phyloP scores from a whole-genome alignment of 2,329 filamentous ascomycete species.

The Dothistroma pini region DNA sequence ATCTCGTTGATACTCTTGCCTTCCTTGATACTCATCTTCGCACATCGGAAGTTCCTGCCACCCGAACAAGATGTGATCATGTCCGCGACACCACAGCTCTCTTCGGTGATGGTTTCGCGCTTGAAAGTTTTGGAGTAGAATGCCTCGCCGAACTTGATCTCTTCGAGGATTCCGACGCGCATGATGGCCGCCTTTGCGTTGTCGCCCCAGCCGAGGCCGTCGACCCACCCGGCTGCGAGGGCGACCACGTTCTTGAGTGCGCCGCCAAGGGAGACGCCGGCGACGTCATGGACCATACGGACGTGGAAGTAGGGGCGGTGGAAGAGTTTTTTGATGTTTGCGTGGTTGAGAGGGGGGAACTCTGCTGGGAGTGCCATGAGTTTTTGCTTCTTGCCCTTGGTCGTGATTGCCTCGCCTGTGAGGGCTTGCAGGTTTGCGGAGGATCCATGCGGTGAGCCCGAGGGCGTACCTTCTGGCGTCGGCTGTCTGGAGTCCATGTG shows the following conservation, averaged over 20 bases:
- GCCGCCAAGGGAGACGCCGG: conserved; percentile 88
- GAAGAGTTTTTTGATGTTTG: conserved; percentile 79
- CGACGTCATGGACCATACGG: conserved; percentile 89
- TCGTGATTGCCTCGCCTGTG: conserved; percentile 20
- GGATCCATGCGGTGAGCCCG: conserved; percentile 35
- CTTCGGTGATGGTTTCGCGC: conserved; percentile 88
- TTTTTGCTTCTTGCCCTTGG: conserved; percentile 56
- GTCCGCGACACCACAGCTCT: conserved; percentile 91
- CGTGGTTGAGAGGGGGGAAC: conserved; percentile 83
- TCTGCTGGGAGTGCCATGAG: conserved; percentile 64
- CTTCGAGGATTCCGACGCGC: conserved; percentile 91
- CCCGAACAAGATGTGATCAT: conserved; percentile 91
- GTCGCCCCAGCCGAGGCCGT: conserved; percentile 94
- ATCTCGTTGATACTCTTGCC: conserved; percentile 80
- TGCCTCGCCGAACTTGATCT: conserved; percentile 90
- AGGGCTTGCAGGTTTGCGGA: conserved; percentile 39
- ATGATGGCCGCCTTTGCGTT: conserved; percentile 99
- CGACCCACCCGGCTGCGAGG: conserved; percentile 88
- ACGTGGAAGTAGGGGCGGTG: conserved; percentile 98
- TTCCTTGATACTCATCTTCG: conserved; percentile 78
- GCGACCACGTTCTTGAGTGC: conserved; percentile 97
- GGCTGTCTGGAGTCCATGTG: conserved; percentile 78
- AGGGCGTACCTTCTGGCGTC: conserved; percentile 53
- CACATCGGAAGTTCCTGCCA: conserved; percentile 91
- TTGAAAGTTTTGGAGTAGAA: conserved; percentile 85